Percentiles rank a stretch among this genome's conserved stretches.
Conservation (phyloP, 1,284 basidiomycete species). For the Hypsizygus ulmarius region DNA sequence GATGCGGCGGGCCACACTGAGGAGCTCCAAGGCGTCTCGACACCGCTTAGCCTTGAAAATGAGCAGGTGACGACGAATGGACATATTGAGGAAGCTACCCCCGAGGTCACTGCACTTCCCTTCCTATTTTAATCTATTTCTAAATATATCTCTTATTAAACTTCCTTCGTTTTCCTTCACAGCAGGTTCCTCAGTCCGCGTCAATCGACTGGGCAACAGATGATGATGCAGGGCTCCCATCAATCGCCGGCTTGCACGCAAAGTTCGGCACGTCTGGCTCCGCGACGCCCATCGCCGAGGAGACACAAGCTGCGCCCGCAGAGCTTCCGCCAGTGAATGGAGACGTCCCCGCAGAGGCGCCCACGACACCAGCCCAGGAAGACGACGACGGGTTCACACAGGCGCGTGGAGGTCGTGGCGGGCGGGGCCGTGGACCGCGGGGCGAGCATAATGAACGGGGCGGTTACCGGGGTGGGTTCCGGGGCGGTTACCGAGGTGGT, state of each 20-base stretch:
- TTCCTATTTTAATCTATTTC: not conserved
- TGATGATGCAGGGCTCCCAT: constrained; percentile 54
- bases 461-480: constrained; percentile 33
- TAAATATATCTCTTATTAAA: constrained; percentile 17
- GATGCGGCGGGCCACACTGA: constrained; percentile 28
- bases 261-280: constrained; percentile 49
- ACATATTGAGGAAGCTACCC: constrained; percentile 25
- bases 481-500: constrained; percentile 41
- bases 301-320: constrained; percentile 27
- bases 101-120: constrained; percentile 24
- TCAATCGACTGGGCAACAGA: constrained; percentile 63
- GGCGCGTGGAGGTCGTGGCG: constrained; percentile 37
- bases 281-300: constrained; percentile 49
- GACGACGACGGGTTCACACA: constrained; percentile 67
- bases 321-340: constrained; percentile 32
- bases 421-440: constrained; percentile 34
- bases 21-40: constrained; percentile 8
- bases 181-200: constrained; percentile 21
- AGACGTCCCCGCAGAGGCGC: constrained; percentile 15
- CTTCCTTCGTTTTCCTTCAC: not conserved
- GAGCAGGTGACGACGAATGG: constrained; percentile 29
- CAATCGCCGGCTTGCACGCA: constrained; percentile 55
- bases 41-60: constrained; percentile 15
- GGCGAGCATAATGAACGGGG: constrained; percentile 21
- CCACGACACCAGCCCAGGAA: constrained; percentile 23